A percentile compares a stretch with the other conserved stretches of the same genome.
These are phyloP conservation scores for Boletus rubroflammeus DNA, from an alignment of 768 basidiomycete genomes.

Conservation along the genomic window DNA sequence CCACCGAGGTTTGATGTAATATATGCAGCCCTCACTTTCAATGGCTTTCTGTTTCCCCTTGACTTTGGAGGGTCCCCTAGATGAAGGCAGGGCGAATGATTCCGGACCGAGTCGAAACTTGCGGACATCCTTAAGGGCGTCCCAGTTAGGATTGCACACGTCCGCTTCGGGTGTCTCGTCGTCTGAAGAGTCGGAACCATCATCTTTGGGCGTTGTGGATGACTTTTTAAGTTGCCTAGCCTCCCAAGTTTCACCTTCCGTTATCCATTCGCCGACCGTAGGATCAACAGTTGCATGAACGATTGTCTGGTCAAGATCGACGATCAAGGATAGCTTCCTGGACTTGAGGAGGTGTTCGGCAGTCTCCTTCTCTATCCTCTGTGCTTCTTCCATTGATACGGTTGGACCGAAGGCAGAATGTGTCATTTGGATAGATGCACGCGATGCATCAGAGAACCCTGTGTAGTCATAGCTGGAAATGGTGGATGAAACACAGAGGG, in stretches of 20 bases:
- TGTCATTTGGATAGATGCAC: slow-evolving; percentile 90
- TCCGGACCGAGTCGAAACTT: slow-evolving; percentile 88
- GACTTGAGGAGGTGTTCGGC: slow-evolving; percentile 71
- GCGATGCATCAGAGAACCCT: slow-evolving; percentile 80
- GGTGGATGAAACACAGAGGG: slow-evolving; percentile 12
- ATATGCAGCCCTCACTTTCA: slow-evolving; percentile 83
- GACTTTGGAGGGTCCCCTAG: slow-evolving; percentile 36
- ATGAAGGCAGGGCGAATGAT: slow-evolving; percentile 46
- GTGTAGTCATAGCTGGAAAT: slow-evolving; percentile 71
- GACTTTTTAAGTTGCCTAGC: slow-evolving; percentile 47
- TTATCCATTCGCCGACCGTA: slow-evolving; percentile 96
- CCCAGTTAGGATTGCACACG: slow-evolving; percentile 89
- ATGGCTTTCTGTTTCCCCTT: slow-evolving; percentile 64
- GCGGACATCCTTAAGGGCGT: slow-evolving; percentile 85
- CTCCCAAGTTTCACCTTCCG: slow-evolving; percentile 81
- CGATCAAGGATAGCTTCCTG: slow-evolving; percentile 87
- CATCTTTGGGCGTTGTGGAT: slow-evolving; percentile 30
- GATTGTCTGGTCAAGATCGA: slow-evolving; percentile 98
- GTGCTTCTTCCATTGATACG: slow-evolving; percentile 90
- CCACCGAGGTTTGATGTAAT: slow-evolving; percentile 97
- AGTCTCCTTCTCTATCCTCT: slow-evolving; percentile 80
- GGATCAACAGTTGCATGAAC: slow-evolving; percentile 99
- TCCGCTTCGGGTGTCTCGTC: slow-evolving; percentile 45
- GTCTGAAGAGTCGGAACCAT: slow-evolving; percentile 34
- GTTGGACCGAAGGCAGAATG: slow-evolving; percentile 90